Evolutionary conservation across 1,139 yeast genomes (phyloP), one percentile per base, ranked within the genome.

Genomic region (Hansenula sp.): DNA sequence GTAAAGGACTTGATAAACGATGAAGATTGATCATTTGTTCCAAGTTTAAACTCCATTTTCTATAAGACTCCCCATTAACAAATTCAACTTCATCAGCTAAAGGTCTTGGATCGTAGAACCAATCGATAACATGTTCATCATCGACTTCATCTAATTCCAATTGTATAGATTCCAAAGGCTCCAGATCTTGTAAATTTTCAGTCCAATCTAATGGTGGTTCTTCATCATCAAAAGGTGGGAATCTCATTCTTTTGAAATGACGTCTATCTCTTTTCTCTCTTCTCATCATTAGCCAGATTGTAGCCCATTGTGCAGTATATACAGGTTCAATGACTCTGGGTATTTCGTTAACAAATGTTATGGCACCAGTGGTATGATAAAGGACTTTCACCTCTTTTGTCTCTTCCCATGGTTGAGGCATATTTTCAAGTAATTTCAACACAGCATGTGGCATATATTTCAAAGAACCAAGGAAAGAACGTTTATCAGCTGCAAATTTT

Each of bases 321-420:
- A 90, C 83, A 0, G 98, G 96, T 58, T 88, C 96, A 18, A 90
- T 85, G 4, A 93, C 98, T 52, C 96, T 71, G 0, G 99, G 98
- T 4, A 78, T 74, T 61, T 93, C 98, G 60, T 93, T 84, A 21
- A 94, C 96, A 71, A 94, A 90, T 0, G 99, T 90, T 27, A 94
- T 86, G 13, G 99, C 98, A 15, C 99, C 99, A 0, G 95, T 81
- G 18, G 79, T 76, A 59, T 93, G 99, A 60, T 93, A 93, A 37
- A 93, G 65, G 9, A 93, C 98, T 48, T 79, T 81, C 12, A 94
- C 99, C 44, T 87, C 95, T 47, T 87, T 86, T 1, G 77, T 70
- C 47, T 79, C 79, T 62, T 94, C 98, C 99, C 99, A 94, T 1
- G 99, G 99, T 61, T 90, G 96, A 0, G 99, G 99, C 93, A 94